A percentile compares a stretch with the other conserved stretches of the same genome.
Evolutionary conservation across 2,329 filamentous ascomycete genomes (phyloP).

Genomic region (Penicillium sp.): DNA sequence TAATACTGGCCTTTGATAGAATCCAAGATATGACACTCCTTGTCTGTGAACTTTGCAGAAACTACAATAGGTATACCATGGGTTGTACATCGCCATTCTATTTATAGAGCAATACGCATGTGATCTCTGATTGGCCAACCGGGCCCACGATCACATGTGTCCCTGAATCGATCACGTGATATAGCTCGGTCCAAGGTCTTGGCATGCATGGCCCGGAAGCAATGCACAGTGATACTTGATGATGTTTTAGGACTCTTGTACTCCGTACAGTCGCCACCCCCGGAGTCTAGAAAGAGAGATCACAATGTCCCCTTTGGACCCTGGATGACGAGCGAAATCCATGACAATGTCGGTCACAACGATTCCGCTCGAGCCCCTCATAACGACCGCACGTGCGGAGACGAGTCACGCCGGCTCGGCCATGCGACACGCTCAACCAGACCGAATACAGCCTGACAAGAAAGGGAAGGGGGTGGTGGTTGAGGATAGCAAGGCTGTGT

Average conservation of each 20-base stretch:
- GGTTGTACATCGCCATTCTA: neutral
- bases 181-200: neutral
- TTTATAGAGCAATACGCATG: neutral
- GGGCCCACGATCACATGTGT: neutral
- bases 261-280: neutral
- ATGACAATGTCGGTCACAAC: slow-evolving; percentile 6
- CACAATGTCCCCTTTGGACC: slow-evolving; percentile 1
- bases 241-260: neutral
- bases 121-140: neutral
- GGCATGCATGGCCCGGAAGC: neutral
- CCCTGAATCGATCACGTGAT: neutral
- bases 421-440: neutral
- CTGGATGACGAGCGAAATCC: neutral
- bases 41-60: neutral
- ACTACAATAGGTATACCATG: neutral
- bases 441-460: neutral
- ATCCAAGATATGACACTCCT: neutral
- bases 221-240: neutral
- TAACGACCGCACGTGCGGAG: slow-evolving; percentile 4
- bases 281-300: no score
- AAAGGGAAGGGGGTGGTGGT: neutral
- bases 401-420: slow-evolving; percentile 4
- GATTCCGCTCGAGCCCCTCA: slow-evolving; percentile 7
- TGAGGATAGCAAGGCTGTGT: neutral
- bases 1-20: neutral